Evolutionary conservation across 352 stramenopile genomes (phyloP), one percentile per base, ranked within the genome.

Genomic region (Globisporangium lucens): DNA sequence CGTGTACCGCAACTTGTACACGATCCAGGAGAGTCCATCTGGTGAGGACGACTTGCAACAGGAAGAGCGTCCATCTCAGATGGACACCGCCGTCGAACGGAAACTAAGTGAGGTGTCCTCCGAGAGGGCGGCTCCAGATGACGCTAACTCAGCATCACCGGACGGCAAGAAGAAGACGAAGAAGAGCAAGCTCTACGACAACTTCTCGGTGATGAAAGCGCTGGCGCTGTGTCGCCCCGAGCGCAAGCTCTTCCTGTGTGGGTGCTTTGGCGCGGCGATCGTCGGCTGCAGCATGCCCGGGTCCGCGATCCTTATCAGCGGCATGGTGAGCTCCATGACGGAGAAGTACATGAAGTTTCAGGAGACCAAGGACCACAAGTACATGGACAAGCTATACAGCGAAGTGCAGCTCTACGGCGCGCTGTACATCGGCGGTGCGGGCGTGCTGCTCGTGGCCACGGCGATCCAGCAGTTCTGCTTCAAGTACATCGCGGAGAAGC

Each of bases 1-100:
- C 24, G 67, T 76, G 17, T 97, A 97, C 70, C 84, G 97, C 55
- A 96, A 86, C 13, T 67, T 89, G 35, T 82, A 94, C 61, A 87
- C 88, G 36, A 90, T 95, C 73, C 63, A 79, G 56, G 8, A 72
- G 30, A 65, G 58, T 10, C 33, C 70, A 0, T 10, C 27, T 27
- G 29, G 66, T 20, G 71, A 80, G 22, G 56, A 59, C 10, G 27
- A 41, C 5, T 24, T 24, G 24, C 24, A 24, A 0, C 43, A 80
- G 73, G 15, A 68, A 55, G 52, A 49, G 33, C 22, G 55, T 56
- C 49, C 46, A 12, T 57, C 52, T 10, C 52, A 57, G 52, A 36
- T 57, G 27, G 27, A 57, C 27, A 36, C 24, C n/a, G 4, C 5
- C 4, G 6, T 36, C 13, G 27, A 57, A 12, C 52, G 52, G 12